phyloP scores from a whole-genome alignment of 352 stramenopile genomes.

The Globisporangium emineosum region DNA sequence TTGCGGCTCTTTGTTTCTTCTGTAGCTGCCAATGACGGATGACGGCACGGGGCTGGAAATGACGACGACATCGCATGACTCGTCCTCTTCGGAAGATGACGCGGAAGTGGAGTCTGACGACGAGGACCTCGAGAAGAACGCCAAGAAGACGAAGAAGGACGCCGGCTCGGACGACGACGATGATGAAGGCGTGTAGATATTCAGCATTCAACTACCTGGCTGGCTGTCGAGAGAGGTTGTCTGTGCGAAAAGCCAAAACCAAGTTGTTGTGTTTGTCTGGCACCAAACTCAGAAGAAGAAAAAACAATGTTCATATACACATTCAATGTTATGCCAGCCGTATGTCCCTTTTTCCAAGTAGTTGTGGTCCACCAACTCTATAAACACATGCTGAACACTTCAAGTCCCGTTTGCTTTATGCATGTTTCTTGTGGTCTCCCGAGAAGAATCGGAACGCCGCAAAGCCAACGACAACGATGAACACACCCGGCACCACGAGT shows the following conservation, averaged over 20 bases:
- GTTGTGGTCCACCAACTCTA: not conserved
- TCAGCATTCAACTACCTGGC: not conserved
- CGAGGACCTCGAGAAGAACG: conserved; percentile 43
- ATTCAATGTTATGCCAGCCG: not conserved
- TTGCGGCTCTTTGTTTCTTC: not conserved
- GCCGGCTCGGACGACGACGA: conserved; percentile 38
- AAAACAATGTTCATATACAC: conserved; percentile 1
- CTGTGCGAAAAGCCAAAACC: no score
- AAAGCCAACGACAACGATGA: conserved; percentile 48
- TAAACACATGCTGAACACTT: not conserved
- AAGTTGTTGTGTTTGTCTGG: no score
- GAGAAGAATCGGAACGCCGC: conserved; percentile 50
- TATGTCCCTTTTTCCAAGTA: not conserved
- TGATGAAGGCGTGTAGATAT: conserved; percentile 23
- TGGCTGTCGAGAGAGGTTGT: not conserved
- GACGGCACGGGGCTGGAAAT: conserved; percentile 58
- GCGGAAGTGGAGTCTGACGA: conserved; percentile 69
- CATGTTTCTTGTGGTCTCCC: conserved; percentile 74
- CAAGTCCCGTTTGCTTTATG: no score
- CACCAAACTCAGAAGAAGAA: not conserved
- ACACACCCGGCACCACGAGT: conserved; percentile 46
- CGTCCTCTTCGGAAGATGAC: conserved; percentile 50
- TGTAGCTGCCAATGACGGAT: conserved; percentile 70
- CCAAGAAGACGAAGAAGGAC: conserved; percentile 32
- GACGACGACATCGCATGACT: conserved; percentile 49